These are phyloP conservation scores for Fagus crenata DNA, from an alignment of 306 rosid species.

Conservation along the genomic window DNA sequence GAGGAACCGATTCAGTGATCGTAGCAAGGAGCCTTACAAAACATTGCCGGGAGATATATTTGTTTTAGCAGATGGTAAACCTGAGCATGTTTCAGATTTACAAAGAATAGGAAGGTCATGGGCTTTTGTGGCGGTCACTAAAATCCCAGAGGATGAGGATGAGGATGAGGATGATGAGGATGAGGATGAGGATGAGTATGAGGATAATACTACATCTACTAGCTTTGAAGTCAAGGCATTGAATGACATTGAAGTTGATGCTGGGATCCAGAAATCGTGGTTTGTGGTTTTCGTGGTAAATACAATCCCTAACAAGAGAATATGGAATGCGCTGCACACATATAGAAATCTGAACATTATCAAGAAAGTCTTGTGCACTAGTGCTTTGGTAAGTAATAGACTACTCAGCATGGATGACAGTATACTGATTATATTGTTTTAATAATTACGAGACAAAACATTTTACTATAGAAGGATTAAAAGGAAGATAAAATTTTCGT, in stretches of 20 bases:
- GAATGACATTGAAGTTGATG: slow-evolving; percentile 27
- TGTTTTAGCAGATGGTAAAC: slow-evolving; percentile 55
- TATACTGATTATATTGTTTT: no score
- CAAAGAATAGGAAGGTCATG: slow-evolving; percentile 52
- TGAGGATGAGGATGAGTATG: neutral
- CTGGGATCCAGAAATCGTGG: slow-evolving; percentile 30
- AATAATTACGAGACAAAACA: no score
- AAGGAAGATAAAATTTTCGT: no score
- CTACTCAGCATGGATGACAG: no score
- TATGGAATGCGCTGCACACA: slow-evolving; percentile 63
- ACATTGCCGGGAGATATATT: slow-evolving; percentile 66
- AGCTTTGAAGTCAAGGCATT: slow-evolving; percentile 47
- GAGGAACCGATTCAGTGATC: slow-evolving; percentile 45
- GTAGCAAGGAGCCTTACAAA: slow-evolving; percentile 59
- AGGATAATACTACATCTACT: slow-evolving; percentile 33
- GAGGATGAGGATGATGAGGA: no score
- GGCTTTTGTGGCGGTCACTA: slow-evolving; percentile 46
- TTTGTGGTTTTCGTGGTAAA: slow-evolving; percentile 52
- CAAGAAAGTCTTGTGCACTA: slow-evolving; percentile 35
- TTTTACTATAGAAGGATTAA: no score
- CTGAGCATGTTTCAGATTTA: slow-evolving; percentile 48
- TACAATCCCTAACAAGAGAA: slow-evolving; percentile 43
- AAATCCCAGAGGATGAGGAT: slow-evolving; percentile 30
- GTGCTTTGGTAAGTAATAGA: slow-evolving; percentile 42
- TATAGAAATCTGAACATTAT: slow-evolving; percentile 32